A percentile compares a stretch with the other conserved stretches of the same genome.
phyloP scores from a whole-genome alignment of 495 filamentous ascomycete species.

The Parathielavia hyrcaniae region DNA sequence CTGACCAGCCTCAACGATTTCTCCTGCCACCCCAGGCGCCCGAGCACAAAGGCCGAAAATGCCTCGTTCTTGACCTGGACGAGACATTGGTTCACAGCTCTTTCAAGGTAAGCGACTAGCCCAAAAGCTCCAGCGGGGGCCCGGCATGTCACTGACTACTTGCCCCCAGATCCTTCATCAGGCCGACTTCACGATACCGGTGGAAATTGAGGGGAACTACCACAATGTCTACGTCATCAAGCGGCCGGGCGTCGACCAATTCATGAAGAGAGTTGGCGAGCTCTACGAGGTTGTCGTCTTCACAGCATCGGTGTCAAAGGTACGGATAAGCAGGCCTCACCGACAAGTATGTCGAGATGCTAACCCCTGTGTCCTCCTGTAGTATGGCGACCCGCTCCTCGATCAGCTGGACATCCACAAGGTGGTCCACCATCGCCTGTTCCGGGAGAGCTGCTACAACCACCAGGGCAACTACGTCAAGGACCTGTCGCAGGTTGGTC shows the following conservation, averaged over 20 bases:
- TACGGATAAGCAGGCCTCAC: conserved; percentile 36
- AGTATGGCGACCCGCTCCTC: conserved; percentile 95
- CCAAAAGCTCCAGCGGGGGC: no score
- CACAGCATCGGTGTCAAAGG: conserved; percentile 97
- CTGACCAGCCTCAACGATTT: conserved; percentile 54
- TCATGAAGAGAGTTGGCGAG: conserved; percentile 98
- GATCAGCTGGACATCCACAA: conserved; percentile 97
- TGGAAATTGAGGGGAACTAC: conserved; percentile 97
- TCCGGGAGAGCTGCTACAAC: conserved; percentile 98
- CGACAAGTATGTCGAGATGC: neutral
- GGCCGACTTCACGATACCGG: conserved; percentile 97
- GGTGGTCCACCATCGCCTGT: conserved; percentile 92
- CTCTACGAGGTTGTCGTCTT: conserved; percentile 98
- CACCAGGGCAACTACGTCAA: conserved; percentile 99
- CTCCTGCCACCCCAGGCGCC: conserved; percentile 73
- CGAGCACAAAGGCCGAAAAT: conserved; percentile 79
- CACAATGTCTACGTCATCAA: conserved; percentile 99
- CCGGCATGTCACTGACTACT: no score
- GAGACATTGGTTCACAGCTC: conserved; percentile 99
- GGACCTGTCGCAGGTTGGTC: conserved; percentile 93
- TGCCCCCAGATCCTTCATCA: conserved; percentile 78
- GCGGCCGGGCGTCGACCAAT: conserved; percentile 91
- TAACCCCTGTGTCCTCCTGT: conserved; percentile 13
- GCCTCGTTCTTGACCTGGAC: conserved; percentile 90
- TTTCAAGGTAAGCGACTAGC: conserved; percentile 76